Evolutionary conservation across 2,329 filamentous ascomycete species (phyloP).

Genomic region (Calonectria fujianensis): DNA sequence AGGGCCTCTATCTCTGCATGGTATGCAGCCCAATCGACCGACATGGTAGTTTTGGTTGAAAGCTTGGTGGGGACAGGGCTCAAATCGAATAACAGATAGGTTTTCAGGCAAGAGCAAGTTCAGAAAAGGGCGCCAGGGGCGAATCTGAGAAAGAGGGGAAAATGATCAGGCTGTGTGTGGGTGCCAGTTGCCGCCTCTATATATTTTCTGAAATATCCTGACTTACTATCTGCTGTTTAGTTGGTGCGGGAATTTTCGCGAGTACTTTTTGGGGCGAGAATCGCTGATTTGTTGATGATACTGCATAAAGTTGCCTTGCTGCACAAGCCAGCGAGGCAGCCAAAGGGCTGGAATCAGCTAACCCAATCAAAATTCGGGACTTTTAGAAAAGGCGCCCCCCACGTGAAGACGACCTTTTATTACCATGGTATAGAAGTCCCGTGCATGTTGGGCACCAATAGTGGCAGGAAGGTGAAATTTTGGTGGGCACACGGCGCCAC

Average conservation of each 20-base stretch:
- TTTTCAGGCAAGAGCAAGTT: neutral
- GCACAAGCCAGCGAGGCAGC: neutral
- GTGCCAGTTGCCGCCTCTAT: neutral
- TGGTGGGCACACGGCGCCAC: neutral
- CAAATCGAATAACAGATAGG: neutral
- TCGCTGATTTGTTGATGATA: neutral
- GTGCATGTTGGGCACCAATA: neutral
- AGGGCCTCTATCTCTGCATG: neutral
- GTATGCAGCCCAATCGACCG: neutral
- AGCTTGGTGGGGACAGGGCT: rapidly evolving
- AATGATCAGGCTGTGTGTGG: neutral
- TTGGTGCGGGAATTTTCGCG: neutral
- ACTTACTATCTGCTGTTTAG: no score
- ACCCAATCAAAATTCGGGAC: constrained; percentile 7
- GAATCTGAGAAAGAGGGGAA: neutral
- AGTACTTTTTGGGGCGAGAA: no score
- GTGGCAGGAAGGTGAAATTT: neutral
- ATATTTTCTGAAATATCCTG: no score
- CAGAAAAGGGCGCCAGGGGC: no score
- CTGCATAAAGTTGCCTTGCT: neutral
- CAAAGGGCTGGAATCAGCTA: neutral
- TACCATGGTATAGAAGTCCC: neutral
- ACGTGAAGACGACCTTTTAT: neutral
- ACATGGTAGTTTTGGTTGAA: neutral
- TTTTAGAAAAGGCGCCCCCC: constrained; percentile 2